Percentiles rank a stretch among this genome's conserved stretches.
phyloP scores from a whole-genome alignment of 1,284 basidiomycete species.

The Marasmius oreades region DNA sequence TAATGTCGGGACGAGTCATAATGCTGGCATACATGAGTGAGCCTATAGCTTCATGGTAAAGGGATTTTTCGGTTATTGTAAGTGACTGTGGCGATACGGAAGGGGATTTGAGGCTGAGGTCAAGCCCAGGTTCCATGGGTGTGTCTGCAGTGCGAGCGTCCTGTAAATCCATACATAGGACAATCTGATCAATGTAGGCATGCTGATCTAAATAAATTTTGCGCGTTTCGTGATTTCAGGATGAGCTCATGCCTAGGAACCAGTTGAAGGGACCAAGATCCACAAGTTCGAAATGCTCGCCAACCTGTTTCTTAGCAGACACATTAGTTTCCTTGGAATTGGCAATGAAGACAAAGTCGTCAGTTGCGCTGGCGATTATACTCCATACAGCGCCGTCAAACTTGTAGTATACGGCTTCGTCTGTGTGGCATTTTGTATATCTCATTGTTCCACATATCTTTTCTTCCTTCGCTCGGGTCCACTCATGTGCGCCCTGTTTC shows the following conservation, averaged over 20 bases:
- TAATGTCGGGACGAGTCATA: too few relatives aligned
- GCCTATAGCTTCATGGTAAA: too few relatives aligned
- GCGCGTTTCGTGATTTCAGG: conserved; percentile 13
- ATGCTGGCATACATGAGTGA: too few relatives aligned
- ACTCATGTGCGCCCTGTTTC: conserved; percentile 27
- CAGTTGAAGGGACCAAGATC: conserved; percentile 26
- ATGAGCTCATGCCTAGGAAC: conserved; percentile 25
- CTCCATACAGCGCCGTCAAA: conserved; percentile 16
- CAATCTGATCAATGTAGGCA: conserved; percentile 24
- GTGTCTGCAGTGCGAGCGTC: conserved; percentile 9
- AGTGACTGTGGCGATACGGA: too few relatives aligned
- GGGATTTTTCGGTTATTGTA: too few relatives aligned
- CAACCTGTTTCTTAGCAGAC: conserved; percentile 17
- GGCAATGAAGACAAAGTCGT: conserved; percentile 29
- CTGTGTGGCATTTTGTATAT: conserved; percentile 14
- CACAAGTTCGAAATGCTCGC: conserved; percentile 23
- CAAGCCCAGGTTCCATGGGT: neutral
- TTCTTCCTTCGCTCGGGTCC: conserved; percentile 20
- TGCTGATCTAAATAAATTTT: conserved; percentile 25
- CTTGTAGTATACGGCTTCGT: conserved; percentile 26
- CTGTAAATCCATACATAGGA: conserved; percentile 19
- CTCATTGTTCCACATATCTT: conserved; percentile 13
- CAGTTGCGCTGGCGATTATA: conserved; percentile 27
- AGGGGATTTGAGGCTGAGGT: conserved; percentile 11
- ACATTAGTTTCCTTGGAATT: conserved; percentile 13